Evolutionary conservation across 768 basidiomycete genomes (phyloP).

Genomic region (Mycena galopus): DNA sequence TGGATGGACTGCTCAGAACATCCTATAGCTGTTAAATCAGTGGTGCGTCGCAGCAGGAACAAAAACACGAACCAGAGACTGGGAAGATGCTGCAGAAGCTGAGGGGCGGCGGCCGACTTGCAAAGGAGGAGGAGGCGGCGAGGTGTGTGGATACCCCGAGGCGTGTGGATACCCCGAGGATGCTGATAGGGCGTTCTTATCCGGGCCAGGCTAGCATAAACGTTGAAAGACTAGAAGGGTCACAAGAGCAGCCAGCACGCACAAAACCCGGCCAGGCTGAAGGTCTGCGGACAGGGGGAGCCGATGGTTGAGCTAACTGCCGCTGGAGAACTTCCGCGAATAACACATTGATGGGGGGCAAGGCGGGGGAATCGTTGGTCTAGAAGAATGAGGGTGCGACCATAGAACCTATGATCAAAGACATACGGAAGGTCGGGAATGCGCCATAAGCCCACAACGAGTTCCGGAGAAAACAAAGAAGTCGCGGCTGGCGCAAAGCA

Average conservation of each 20-base stretch:
- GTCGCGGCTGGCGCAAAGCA: not conserved
- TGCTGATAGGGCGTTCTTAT: constrained; percentile 26
- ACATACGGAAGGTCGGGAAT: constrained; percentile 28
- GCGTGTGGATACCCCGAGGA: not conserved
- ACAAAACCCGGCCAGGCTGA: constrained; percentile 39
- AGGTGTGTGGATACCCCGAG: not conserved
- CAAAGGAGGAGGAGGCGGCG: constrained; percentile 32
- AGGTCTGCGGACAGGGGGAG: constrained; percentile 29
- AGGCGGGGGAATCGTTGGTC: constrained; percentile 8
- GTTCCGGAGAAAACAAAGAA: constrained; percentile 10
- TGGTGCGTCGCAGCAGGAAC: not conserved
- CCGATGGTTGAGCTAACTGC: constrained; percentile 24
- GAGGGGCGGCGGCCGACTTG: constrained; percentile 29
- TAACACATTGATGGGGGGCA: constrained; percentile 33
- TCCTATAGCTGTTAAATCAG: constrained; percentile 3
- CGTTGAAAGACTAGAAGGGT: not conserved
- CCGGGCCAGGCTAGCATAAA: constrained; percentile 31
- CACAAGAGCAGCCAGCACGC: constrained; percentile 14
- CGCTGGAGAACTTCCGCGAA: constrained; percentile 37
- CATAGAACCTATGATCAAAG: constrained; percentile 1
- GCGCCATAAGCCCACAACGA: constrained; percentile 9
- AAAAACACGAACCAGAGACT: constrained; percentile 1
- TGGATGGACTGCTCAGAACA: constrained; percentile 25
- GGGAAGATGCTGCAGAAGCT: not conserved
- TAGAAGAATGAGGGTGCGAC: constrained; percentile 2